Evolutionary conservation across 768 basidiomycete genomes (phyloP), one percentile per base, ranked within the genome.

Genomic region (Trametes villosa): DNA sequence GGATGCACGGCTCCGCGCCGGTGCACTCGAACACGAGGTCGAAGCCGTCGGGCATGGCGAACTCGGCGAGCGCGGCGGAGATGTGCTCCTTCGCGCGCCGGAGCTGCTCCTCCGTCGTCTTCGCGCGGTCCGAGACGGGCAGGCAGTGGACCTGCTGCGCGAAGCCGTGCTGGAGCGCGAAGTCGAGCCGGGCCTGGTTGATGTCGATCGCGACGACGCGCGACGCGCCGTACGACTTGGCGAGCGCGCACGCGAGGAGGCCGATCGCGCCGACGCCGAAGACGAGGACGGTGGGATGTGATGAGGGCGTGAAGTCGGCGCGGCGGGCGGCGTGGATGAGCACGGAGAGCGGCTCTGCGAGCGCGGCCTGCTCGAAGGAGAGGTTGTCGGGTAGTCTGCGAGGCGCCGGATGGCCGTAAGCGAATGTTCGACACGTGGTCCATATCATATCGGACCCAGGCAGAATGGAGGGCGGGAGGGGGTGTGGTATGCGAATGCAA

Each of bases 21-120:
- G 94, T 95, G 76, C 96, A 98, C 74, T 98, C 96, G 69, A 96
- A 92, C 49, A 98, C 89, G 70, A 92, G 80, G 73, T 97, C 94
- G 75, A 94, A 96, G 30, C 96, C 96, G 27, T 92, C 87, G 24
- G 79, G 78, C 60, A 81, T 76, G 60, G 74, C 77, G 69, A 92
- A 91, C 53, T 79, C 73, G 49, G 76, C 69, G 58, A 93, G 78
- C 7, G 84, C 81, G 9, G 73, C 69, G 41, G 77, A 73, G 9
- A 83, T 78, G 64, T 75, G 82, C 59, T 86, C 85, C 72, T 84
- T 85, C n/a, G 87, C 86, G 7, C 77, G 78, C 50, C 79, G 79
- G 52, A 85, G 83, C 69, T 78, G 81, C 62, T 86, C 87, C 41
- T 86, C 84, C 56, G 75, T 69, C 9, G 79, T 81, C 72, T 82